phyloP scores from a whole-genome alignment of 2,329 filamentous ascomycete genomes.

The Rhytidhysteron rufulum region DNA sequence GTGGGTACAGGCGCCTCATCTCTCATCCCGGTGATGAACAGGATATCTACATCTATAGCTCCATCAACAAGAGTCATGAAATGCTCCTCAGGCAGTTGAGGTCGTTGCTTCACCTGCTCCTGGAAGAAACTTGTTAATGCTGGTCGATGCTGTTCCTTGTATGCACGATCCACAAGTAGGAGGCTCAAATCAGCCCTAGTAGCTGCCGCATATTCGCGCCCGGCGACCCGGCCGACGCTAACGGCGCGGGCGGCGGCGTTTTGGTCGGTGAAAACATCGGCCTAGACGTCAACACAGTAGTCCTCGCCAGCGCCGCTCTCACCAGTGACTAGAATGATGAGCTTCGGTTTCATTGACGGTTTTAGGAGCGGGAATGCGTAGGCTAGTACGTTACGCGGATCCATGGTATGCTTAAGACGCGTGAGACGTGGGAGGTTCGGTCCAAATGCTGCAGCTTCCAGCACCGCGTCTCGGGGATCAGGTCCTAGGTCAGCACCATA shows the following conservation, averaged over 20 bases:
- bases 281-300: constrained; percentile 55
- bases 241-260: constrained; percentile 38
- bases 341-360: constrained; percentile 33
- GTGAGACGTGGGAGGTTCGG: constrained; percentile 49
- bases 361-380: constrained; percentile 54
- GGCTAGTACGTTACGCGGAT: constrained; percentile 51
- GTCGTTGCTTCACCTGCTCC: constrained; percentile 40
- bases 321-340: constrained; percentile 58
- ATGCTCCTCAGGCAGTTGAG: constrained; percentile 48
- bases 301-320: constrained; percentile 57
- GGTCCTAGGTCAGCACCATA: constrained; percentile 63
- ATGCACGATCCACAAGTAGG: constrained; percentile 52
- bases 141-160: constrained; percentile 59
- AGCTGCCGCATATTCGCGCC: constrained; percentile 52
- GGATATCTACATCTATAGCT: constrained; percentile 47
- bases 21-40: constrained; percentile 62
- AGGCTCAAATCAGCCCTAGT: constrained; percentile 47
- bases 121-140: constrained; percentile 52
- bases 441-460: constrained; percentile 57
- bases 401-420: constrained; percentile 48
- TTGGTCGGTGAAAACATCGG: constrained; percentile 35
- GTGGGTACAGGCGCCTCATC: constrained; percentile 55
- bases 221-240: constrained; percentile 58
- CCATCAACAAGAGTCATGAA: constrained; percentile 47
- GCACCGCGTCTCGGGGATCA: constrained; percentile 52